These are phyloP conservation scores for Komagataella populi DNA, from an alignment of 805 yeast genomes.

Conservation along the genomic window DNA sequence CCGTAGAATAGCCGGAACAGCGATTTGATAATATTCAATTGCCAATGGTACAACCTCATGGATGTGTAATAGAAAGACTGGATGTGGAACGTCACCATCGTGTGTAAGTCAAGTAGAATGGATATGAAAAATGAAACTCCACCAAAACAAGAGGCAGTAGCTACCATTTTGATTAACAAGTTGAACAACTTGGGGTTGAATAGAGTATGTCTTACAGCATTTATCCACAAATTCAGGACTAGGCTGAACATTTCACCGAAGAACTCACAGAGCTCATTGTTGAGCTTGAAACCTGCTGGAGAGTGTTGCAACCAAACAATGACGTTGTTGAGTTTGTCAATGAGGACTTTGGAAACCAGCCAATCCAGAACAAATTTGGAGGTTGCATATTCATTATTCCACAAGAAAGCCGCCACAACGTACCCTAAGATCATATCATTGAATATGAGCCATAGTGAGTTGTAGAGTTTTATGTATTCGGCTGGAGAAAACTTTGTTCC, in stretches of 20 bases:
- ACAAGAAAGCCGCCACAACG: slow-evolving; percentile 34
- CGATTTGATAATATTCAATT: slow-evolving; percentile 51
- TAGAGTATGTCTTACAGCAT: not conserved
- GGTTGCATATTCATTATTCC: slow-evolving; percentile 4
- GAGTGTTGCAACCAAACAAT: slow-evolving; percentile 71
- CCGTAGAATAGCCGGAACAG: slow-evolving; percentile 82
- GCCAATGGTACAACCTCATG: slow-evolving; percentile 69
- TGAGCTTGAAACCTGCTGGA: slow-evolving; percentile 90
- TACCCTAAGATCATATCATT: slow-evolving; percentile 76
- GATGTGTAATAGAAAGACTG: slow-evolving; percentile 68
- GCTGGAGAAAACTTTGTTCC: slow-evolving; percentile 26
- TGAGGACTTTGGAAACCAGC: slow-evolving; percentile 26
- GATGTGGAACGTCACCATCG: slow-evolving; percentile 56
- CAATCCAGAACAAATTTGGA: slow-evolving; percentile 8
- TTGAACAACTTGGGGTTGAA: not conserved
- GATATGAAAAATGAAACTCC: slow-evolving; percentile 69
- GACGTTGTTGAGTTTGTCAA: slow-evolving; percentile 28
- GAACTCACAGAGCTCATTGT: slow-evolving; percentile 73
- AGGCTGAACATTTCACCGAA: slow-evolving; percentile 79
- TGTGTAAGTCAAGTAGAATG: slow-evolving; percentile 46
- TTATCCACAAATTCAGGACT: slow-evolving; percentile 63
- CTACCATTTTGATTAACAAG: not conserved
- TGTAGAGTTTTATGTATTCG: slow-evolving; percentile 68
- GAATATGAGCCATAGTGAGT: slow-evolving; percentile 74
- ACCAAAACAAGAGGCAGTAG: slow-evolving; percentile 9